These are phyloP conservation scores for Collybiopsis confluens DNA, from an alignment of 768 basidiomycete species.

Conservation along the genomic window DNA sequence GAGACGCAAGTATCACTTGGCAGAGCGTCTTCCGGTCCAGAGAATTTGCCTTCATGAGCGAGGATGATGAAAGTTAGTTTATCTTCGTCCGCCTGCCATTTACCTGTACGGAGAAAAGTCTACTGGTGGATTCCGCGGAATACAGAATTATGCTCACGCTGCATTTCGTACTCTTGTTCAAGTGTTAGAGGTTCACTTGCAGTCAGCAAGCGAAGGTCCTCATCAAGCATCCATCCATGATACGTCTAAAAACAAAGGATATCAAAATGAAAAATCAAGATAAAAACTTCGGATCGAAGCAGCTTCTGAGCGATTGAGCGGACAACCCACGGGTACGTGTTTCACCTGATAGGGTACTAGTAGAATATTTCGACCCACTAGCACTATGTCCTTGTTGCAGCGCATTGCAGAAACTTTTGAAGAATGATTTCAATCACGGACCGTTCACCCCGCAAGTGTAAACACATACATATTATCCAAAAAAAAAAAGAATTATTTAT, in stretches of 20 bases:
- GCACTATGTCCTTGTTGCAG: slow-evolving; percentile 54
- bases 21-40: slow-evolving; percentile 9
- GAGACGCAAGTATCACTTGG: slow-evolving; percentile 31
- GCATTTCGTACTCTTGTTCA: slow-evolving; percentile 87
- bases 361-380: slow-evolving; percentile 64
- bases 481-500: too few species aligned
- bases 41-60: slow-evolving; percentile 29
- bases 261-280: neutral
- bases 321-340: slow-evolving; percentile 40
- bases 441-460: neutral
- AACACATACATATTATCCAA: neutral
- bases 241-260: slow-evolving; percentile 52
- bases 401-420: neutral
- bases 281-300: too few species aligned
- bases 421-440: neutral
- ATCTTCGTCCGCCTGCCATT: slow-evolving; percentile 85
- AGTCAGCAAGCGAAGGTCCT: slow-evolving; percentile 68
- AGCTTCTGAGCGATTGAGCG: neutral
- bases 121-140: neutral
- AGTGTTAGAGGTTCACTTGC: slow-evolving; percentile 81
- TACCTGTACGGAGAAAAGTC: slow-evolving; percentile 38
- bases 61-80: slow-evolving; percentile 93
- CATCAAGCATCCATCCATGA: slow-evolving; percentile 83
- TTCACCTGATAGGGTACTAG: slow-evolving; percentile 77
- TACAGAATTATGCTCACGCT: slow-evolving; percentile 34